Base-by-base conservation (phyloP, 257 asterid species). In the Solanum gracilifrons region DNA sequence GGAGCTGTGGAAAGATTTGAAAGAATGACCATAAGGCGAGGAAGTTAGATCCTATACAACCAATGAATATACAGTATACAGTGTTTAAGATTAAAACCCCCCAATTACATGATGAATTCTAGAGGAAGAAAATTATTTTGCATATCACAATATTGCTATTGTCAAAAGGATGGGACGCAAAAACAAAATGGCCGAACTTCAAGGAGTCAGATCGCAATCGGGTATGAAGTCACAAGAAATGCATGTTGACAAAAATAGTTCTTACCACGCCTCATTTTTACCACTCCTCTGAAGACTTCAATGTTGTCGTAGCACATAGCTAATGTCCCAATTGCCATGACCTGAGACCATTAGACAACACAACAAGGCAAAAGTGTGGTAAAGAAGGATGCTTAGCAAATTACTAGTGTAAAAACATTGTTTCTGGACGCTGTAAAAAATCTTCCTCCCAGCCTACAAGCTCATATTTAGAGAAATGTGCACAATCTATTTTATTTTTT, bases 181-280 rank as follows among this genome's bases (percentile, higher is more conserved):
- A 43, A 43, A 43, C 25, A 41, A 79, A 25, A 9, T 43, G 68
- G 37, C 66, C 1, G 18, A 16, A 80, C 37, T 80, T 80, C 64
- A 15, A 18, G 41, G 18, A 13, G 68, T 80, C 68, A 29, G 20
- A 80, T 27, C 36, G 2, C 85, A 46, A 46, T 46, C 11, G 41
- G 39, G 25, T 80, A 80, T 80, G 85, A 46, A 41, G 23, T 25
- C 68, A 43, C 85, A 79, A 10, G 29, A 82, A 29, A 87, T 86
- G 66, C 86, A 74, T 58, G 86, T 33, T 36, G 85, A 68, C 68
- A 82, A 36, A 74, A 69, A 46, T 46, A 79, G 43, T 86, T 88
- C 99, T 91, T 92, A 97, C 99, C 99, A 37, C 99, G 98, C 87
- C 99, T 93, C 99, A 97, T 91, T 92, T 97, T 95, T 83, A 97